Evolutionary conservation across 352 stramenopile species (phyloP).

Genomic region (Globisporangium perplexum): DNA sequence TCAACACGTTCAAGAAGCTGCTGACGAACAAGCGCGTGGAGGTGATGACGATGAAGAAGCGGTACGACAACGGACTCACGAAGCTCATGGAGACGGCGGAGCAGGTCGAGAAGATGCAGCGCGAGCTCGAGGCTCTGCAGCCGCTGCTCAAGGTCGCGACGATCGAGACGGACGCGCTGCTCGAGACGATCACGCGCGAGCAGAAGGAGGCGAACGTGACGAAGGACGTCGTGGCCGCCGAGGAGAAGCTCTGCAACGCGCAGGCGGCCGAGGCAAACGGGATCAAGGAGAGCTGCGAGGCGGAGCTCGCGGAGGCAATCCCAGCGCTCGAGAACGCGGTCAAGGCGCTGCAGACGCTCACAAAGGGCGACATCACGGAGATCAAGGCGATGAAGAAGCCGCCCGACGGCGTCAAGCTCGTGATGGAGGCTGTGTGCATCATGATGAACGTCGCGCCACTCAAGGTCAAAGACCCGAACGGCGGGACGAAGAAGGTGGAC

Average conservation of each 20-base stretch:
- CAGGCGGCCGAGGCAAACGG: slow-evolving; percentile 83
- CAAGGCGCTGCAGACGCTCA: slow-evolving; percentile 91
- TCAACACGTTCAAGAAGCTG: slow-evolving; percentile 95
- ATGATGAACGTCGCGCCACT: slow-evolving; percentile 92
- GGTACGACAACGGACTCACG: slow-evolving; percentile 91
- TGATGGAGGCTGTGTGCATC: slow-evolving; percentile 94
- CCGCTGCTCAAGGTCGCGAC: slow-evolving; percentile 90
- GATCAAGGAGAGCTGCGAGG: slow-evolving; percentile 91
- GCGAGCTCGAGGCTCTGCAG: slow-evolving; percentile 90
- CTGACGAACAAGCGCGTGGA: slow-evolving; percentile 88
- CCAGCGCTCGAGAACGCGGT: slow-evolving; percentile 89
- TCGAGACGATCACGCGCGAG: slow-evolving; percentile 87
- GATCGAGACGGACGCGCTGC: slow-evolving; percentile 85
- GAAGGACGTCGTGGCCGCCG: slow-evolving; percentile 74
- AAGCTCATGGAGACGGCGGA: slow-evolving; percentile 93
- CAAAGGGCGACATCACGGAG: slow-evolving; percentile 92
- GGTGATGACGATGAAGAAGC: slow-evolving; percentile 87
- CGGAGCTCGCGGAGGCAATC: slow-evolving; percentile 90
- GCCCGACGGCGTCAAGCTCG: slow-evolving; percentile 91
- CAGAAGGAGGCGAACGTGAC: slow-evolving; percentile 87
- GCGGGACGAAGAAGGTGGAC: slow-evolving; percentile 90
- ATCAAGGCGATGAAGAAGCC: slow-evolving; percentile 97
- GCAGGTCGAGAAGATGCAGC: slow-evolving; percentile 93
- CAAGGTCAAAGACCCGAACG: slow-evolving; percentile 91
- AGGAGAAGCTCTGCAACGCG: slow-evolving; percentile 84